Conservation (phyloP, 2,329 filamentous ascomycete genomes). For the Fusarium sp. region DNA sequence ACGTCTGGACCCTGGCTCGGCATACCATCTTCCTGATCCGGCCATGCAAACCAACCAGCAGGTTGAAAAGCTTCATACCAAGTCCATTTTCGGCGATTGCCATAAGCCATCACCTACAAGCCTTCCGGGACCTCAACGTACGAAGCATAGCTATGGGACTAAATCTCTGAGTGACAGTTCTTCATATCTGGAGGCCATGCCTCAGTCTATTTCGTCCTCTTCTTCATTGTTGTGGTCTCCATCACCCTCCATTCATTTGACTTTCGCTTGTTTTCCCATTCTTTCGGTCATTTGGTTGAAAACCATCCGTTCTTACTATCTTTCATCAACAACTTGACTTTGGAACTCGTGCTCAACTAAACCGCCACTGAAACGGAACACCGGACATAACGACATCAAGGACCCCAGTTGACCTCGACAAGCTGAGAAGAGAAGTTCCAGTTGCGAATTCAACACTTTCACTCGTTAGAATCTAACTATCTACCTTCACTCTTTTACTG, state of each 20-base stretch:
- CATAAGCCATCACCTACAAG: conserved; percentile 7
- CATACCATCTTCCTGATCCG: conserved; percentile 24
- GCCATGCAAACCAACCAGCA: conserved; percentile 10
- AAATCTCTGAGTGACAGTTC: neutral
- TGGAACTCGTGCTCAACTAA: neutral
- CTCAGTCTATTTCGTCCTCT: neutral
- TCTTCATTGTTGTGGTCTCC: neutral
- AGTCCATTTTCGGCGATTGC: conserved; percentile 22
- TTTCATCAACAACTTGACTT: neutral
- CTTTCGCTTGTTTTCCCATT: neutral
- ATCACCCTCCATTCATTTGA: neutral
- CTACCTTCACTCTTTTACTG: neutral
- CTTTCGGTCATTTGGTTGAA: neutral
- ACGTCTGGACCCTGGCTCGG: neutral
- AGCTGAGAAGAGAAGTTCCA: neutral
- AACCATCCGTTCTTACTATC: neutral
- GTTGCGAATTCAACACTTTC: neutral
- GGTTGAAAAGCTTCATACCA: conserved; percentile 1
- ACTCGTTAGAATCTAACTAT: neutral
- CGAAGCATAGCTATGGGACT: neutral
- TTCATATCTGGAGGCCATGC: conserved; percentile 7
- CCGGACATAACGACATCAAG: neutral
- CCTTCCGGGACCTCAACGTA: neutral
- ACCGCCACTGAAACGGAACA: neutral
- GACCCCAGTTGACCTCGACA: neutral